These are phyloP conservation scores for Phytophthora boehmeriae DNA, from an alignment of 352 stramenopile species.

Conservation along the genomic window DNA sequence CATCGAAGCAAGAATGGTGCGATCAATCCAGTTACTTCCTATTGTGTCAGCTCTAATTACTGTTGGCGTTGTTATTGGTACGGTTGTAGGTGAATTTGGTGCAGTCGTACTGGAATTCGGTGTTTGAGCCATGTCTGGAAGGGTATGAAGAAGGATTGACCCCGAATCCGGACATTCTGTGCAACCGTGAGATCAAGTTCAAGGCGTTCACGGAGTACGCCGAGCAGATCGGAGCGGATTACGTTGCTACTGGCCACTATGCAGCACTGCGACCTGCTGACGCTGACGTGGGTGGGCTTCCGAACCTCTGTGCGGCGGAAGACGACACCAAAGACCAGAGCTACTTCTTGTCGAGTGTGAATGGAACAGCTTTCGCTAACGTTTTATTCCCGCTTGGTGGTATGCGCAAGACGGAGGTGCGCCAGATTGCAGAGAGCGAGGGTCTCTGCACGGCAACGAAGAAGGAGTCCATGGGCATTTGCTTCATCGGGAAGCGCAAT, in stretches of 20 bases:
- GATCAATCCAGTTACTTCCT: neutral
- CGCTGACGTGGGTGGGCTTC: constrained; percentile 20
- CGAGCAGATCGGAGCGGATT: constrained; percentile 84
- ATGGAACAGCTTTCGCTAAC: constrained; percentile 65
- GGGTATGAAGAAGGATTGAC: constrained; percentile 85
- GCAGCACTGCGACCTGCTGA: constrained; percentile 63
- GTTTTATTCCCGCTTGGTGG: constrained; percentile 96
- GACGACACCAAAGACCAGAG: constrained; percentile 96
- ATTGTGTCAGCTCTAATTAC: neutral
- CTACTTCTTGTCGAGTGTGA: constrained; percentile 95
- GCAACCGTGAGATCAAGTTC: constrained; percentile 99
- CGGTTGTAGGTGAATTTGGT: constrained; percentile 83
- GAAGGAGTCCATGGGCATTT: constrained; percentile 98
- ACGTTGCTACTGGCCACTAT: constrained; percentile 97
- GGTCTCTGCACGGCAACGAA: constrained; percentile 91
- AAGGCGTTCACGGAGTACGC: constrained; percentile 95
- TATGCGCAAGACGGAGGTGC: constrained; percentile 92
- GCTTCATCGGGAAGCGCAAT: constrained; percentile 97
- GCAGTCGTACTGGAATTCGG: constrained; percentile 97
- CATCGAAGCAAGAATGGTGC: constrained; percentile 86
- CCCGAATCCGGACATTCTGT: constrained; percentile 95
- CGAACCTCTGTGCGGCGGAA: constrained; percentile 80
- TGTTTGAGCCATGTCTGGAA: constrained; percentile 97
- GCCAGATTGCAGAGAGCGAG: constrained; percentile 83
- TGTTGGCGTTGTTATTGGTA: constrained; percentile 8